Evolutionary conservation across 495 filamentous ascomycete species (phyloP).

Genomic region (Collariella sp.): DNA sequence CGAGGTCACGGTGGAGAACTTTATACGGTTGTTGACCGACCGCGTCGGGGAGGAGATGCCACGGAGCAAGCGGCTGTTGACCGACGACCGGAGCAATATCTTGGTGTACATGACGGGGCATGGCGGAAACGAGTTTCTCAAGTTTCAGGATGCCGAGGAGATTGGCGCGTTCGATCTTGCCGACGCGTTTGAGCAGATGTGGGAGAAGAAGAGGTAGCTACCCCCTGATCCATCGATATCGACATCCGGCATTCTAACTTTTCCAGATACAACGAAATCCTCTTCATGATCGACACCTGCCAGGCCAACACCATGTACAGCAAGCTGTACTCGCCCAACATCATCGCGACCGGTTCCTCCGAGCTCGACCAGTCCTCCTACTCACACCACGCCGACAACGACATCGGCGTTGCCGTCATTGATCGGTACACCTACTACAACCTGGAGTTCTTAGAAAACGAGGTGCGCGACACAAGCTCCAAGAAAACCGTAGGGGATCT

Average conservation of each 20-base stretch:
- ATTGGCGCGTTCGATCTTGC: constrained; percentile 94
- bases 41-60: constrained; percentile 89
- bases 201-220: constrained; percentile 85
- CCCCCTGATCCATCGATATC: too few relatives aligned
- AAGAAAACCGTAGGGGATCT: constrained; percentile 86
- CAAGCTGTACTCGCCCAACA: constrained; percentile 94
- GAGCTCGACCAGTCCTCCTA: constrained; percentile 92
- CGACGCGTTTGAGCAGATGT: constrained; percentile 99
- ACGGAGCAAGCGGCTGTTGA: constrained; percentile 81
- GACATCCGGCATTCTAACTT: too few relatives aligned
- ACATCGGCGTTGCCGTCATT: constrained; percentile 93
- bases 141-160: constrained; percentile 97
- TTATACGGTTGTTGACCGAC: constrained; percentile 91
- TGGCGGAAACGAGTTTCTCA: constrained; percentile 96
- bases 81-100: constrained; percentile 90
- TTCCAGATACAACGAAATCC: constrained; percentile 73
- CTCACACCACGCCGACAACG: constrained; percentile 94
- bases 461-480: constrained; percentile 70
- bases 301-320: constrained; percentile 99
- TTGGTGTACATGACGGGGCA: constrained; percentile 99
- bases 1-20: constrained; percentile 98
- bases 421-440: constrained; percentile 99
- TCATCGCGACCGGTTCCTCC: constrained; percentile 88
- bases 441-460: constrained; percentile 88
- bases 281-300: constrained; percentile 99